Percentiles rank a stretch among this genome's conserved stretches.
These are phyloP conservation scores for Begonia fuchsioides DNA, from an alignment of 306 rosid genomes.

Conservation along the genomic window DNA sequence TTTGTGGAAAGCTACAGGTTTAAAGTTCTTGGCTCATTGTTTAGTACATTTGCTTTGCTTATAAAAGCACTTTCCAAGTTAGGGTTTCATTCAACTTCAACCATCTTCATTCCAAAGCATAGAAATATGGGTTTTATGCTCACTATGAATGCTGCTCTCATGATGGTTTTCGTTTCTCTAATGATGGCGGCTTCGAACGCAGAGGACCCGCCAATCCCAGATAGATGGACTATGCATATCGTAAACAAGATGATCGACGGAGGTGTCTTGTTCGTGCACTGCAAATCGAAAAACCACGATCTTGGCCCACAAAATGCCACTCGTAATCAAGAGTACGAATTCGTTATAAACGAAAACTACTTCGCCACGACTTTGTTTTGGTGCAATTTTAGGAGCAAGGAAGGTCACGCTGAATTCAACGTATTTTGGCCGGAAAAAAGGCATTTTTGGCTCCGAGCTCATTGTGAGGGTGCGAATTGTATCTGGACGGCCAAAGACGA, in stretches of 20 bases:
- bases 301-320: background rate
- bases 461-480: background rate
- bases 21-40: too few relatives aligned
- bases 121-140: too few relatives aligned
- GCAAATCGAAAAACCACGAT: background rate
- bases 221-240: constrained; percentile 1
- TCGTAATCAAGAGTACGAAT: background rate
- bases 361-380: background rate
- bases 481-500: background rate
- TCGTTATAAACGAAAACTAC: background rate
- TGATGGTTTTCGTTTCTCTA: background rate
- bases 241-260: background rate
- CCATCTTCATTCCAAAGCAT: too few relatives aligned
- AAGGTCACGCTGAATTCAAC: background rate
- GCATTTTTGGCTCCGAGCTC: background rate
- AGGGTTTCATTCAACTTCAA: too few relatives aligned
- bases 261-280: too few relatives aligned
- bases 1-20: too few relatives aligned
- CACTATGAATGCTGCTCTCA: background rate
- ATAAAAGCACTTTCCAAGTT: too few relatives aligned
- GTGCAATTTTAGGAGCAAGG: background rate
- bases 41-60: too few relatives aligned
- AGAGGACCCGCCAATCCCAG: background rate
- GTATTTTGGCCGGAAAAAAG: constrained; percentile 2
- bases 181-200: background rate